Percentiles rank a stretch among this genome's conserved stretches.
phyloP scores from a whole-genome alignment of 164 flowering plant species.

The Vitis amurensis region DNA sequence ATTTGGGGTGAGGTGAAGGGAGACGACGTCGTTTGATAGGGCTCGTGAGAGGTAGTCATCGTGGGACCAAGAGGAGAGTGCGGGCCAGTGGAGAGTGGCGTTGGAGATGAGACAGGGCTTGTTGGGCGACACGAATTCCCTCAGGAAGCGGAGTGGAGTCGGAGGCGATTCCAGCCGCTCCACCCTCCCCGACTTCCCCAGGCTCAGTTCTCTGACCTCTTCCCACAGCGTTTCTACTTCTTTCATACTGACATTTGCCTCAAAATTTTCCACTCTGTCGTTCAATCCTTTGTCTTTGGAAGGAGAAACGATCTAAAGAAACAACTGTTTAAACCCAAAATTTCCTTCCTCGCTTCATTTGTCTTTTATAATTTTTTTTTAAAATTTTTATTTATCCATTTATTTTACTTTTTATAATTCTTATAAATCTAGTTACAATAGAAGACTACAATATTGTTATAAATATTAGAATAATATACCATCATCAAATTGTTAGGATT shows the following conservation, averaged over 20 bases:
- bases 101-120: slow-evolving; percentile 85
- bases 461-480: too few relatives aligned
- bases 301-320: too few relatives aligned
- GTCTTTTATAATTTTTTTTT: too few relatives aligned
- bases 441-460: too few relatives aligned
- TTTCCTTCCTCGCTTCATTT: too few relatives aligned
- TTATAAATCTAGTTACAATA: too few relatives aligned
- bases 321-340: too few relatives aligned
- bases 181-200: slow-evolving; percentile 47
- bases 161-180: slow-evolving; percentile 63
- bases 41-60: slow-evolving; percentile 40
- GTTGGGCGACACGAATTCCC: slow-evolving; percentile 69
- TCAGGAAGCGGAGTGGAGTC: slow-evolving; percentile 67
- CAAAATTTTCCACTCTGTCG: too few relatives aligned
- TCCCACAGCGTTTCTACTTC: slow-evolving; percentile 55
- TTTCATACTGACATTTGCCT: background rate
- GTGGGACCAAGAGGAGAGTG: slow-evolving; percentile 52
- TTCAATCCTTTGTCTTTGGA: too few relatives aligned
- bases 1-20: slow-evolving; percentile 40
- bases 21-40: slow-evolving; percentile 44
- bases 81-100: slow-evolving; percentile 79
- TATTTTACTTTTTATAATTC: too few relatives aligned
- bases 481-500: too few relatives aligned
- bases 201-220: slow-evolving; percentile 78
- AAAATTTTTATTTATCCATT: too few relatives aligned